A percentile compares a stretch with the other conserved stretches of the same genome.
These are phyloP conservation scores for Argentina anserina DNA, from an alignment of 306 rosid species.

Conservation along the genomic window DNA sequence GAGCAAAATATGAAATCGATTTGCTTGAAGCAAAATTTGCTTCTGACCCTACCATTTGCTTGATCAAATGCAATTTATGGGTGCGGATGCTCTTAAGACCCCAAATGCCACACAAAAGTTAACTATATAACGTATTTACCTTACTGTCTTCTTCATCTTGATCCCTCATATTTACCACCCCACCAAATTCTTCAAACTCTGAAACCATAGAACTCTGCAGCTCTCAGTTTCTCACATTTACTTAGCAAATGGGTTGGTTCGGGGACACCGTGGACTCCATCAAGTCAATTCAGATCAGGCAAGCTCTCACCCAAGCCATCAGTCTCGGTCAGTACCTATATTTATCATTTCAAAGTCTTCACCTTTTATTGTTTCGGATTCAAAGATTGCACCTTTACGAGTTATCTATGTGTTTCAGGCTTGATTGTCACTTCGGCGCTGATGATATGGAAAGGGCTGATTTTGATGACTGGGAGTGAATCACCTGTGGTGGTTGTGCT, in stretches of 20 bases:
- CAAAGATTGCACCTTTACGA: slow-evolving; percentile 1
- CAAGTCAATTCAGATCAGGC: slow-evolving; percentile 56
- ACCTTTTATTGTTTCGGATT: not conserved
- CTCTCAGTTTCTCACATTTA: not conserved
- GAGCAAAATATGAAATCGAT: too few relatives aligned
- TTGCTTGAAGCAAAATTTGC: too few relatives aligned
- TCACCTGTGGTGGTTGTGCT: slow-evolving; percentile 81
- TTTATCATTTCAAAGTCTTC: not conserved
- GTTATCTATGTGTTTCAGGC: slow-evolving; percentile 36
- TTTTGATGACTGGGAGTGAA: slow-evolving; percentile 65
- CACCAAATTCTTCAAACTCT: not conserved
- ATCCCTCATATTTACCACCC: not conserved
- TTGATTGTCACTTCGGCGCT: slow-evolving; percentile 59
- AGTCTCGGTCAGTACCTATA: slow-evolving; percentile 41
- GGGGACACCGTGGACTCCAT: slow-evolving; percentile 44
- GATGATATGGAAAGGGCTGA: slow-evolving; percentile 71
- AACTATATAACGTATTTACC: too few relatives aligned
- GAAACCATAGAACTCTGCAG: not conserved
- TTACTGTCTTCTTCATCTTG: not conserved
- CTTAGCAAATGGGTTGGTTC: slow-evolving; percentile 50
- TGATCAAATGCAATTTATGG: too few relatives aligned
- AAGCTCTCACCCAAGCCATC: slow-evolving; percentile 42
- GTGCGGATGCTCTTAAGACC: too few relatives aligned
- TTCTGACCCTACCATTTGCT: too few relatives aligned
- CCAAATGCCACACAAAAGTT: not conserved